These are phyloP conservation scores for Trapa bicornis DNA, from an alignment of 345 rosid genomes.

Conservation along the genomic window DNA sequence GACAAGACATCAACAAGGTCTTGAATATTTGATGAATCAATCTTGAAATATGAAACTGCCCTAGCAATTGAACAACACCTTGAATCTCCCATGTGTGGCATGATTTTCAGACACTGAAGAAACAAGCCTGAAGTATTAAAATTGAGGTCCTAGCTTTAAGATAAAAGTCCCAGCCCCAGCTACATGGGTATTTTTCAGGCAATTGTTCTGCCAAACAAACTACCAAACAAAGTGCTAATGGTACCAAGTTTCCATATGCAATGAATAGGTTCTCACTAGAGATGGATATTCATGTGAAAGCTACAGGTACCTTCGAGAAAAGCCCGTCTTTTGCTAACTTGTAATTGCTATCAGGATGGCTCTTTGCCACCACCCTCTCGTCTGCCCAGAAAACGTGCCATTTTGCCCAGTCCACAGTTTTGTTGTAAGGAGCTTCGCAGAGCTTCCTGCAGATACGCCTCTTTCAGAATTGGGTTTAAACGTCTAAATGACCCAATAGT, in stretches of 20 bases:
- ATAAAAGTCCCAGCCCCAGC: too few relatives aligned
- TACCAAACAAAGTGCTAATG: background rate
- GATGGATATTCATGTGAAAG: background rate
- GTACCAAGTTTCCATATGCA: background rate
- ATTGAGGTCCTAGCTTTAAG: background rate
- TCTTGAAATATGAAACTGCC: background rate
- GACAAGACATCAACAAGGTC: background rate
- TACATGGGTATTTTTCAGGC: too few relatives aligned
- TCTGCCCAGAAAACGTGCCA: conserved; percentile 86
- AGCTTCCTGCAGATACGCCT: conserved; percentile 45
- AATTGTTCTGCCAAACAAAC: background rate
- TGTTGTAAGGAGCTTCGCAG: conserved; percentile 67
- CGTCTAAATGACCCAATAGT: background rate
- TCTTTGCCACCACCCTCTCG: conserved; percentile 72
- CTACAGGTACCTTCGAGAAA: conserved; percentile 50
- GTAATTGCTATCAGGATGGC: conserved; percentile 74
- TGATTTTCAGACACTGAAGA: background rate
- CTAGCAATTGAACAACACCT: background rate
- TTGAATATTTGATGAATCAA: background rate
- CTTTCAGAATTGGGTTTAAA: background rate
- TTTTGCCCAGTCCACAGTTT: conserved; percentile 80
- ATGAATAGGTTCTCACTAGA: background rate
- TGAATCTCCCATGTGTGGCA: background rate
- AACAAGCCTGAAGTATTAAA: background rate
- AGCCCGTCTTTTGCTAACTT: conserved; percentile 69